phyloP scores from a whole-genome alignment of 2,329 filamentous ascomycete species.

The Xylaria sp. region DNA sequence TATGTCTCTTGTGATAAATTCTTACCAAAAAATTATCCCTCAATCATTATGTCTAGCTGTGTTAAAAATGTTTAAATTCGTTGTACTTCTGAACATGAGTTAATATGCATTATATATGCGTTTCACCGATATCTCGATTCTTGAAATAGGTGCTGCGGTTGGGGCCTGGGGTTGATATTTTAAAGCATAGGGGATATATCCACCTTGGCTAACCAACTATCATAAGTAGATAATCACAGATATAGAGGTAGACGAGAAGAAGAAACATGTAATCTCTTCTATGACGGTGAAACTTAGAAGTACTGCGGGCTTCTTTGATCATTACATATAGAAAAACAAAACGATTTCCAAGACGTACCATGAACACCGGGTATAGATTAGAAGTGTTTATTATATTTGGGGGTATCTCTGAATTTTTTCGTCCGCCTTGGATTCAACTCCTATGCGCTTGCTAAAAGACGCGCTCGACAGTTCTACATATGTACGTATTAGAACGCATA shows the following conservation, averaged over 20 bases:
- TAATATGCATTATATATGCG: not conserved
- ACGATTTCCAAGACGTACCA: not conserved
- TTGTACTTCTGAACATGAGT: not conserved
- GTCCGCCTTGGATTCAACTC: not conserved
- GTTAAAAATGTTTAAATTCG: not conserved
- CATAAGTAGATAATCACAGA: not conserved
- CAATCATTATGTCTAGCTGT: not conserved
- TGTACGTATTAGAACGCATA: not conserved
- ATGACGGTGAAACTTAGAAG: not conserved
- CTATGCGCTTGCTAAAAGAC: not conserved
- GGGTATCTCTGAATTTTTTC: not conserved
- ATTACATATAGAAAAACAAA: not conserved
- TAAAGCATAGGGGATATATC: not conserved
- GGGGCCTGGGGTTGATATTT: not conserved
- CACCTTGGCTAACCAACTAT: not conserved
- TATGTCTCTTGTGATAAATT: not conserved
- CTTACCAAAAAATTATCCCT: not conserved
- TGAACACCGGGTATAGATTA: not conserved
- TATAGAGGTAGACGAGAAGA: not conserved
- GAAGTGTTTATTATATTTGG: not conserved
- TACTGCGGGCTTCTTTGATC: not conserved
- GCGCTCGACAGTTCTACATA: not conserved
- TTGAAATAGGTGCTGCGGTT: not conserved
- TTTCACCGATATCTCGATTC: not conserved
- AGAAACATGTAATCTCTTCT: not conserved